Base-by-base conservation (phyloP, 441 rosid species). In the Euphorbia celastroides region DNA sequence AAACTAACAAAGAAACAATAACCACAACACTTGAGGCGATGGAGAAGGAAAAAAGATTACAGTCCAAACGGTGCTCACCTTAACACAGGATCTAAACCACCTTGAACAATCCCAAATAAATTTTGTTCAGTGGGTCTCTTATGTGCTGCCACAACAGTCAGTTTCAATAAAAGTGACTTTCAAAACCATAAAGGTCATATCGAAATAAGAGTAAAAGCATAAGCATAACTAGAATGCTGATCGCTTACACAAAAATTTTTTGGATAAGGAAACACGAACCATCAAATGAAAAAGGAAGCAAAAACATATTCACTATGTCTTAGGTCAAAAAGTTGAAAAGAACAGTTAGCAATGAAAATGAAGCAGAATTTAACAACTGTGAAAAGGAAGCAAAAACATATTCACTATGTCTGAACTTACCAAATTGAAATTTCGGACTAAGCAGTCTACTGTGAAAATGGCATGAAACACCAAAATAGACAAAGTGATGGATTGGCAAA, bases 71-170 rank as follows among this genome's bases (percentile, higher is more conserved):
- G 59, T 50, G 69, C 61, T 74, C 72, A 88, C 96, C 92, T 86
- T 41, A 83, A 77, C 16, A 74, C 74, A 69, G 88, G 90, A 83
- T 88, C 96, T 69, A 86, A 75, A 69, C 90, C 88, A 63, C 93
- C 93, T 81, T 89, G 93, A 67, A 87, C 84, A 26, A 87, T 87
- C 66, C 88, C 92, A 64, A 87, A 86, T 72, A 89, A 82, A 73
- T 86, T 86, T 72, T 87, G 93, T 28, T 89, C 92, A 17, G 78
- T 50, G 55, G 92, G 90, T 67, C 92, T 82, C 65, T 74, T 72
- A 72, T 89, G 92, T 68, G 93, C 93, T 89, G 83, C 61, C 70
- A 52, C 27, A 61, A 54, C 50, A 57, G 65, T 52, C 30, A 70
- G 57, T 9, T 12, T 22, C 14, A 42, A 31, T n/a, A 2, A 41